Base-by-base conservation (phyloP, 2,329 filamentous ascomycete genomes). In the Ophiobolus disseminans region DNA sequence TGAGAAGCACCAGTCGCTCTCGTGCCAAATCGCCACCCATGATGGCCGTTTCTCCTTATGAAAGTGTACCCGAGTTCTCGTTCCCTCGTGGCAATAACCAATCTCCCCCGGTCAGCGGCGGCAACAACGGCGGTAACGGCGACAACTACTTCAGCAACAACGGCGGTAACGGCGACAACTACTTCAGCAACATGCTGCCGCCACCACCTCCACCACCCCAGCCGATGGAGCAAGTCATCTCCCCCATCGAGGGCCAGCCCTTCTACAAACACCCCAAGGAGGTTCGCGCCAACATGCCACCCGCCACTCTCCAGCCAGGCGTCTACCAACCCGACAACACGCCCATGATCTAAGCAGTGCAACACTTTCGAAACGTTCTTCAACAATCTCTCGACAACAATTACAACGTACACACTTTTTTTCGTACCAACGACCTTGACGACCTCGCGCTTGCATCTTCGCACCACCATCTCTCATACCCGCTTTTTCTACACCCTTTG, bases 1-100 rank as follows among this genome's bases (percentile, higher is more conserved):
- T 85, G 77, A 77, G 83, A 30, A 84, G 79, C 63, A 81, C 75
- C 40, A 82, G 78, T 54, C 79, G 83, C 44, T 80, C 78, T 31
- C 75, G 81, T 20, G 74, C 74, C 45, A 80, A 78, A 46, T 78
- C 76, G 3, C 78, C 79, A 5, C 75, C 76, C 3, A 65, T 72
- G 4, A 47, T 59, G 23, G 52, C 62, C n/a, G 59, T 64, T 9
- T 62, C 74, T 17, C 75, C 76, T 0, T 79, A 79, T 51, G 76
- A 79, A 54, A 76, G 75, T 14, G 66, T 78, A 5, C 66, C 75
- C 2, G 66, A 70, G 38, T 68, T 65, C 40, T 53, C 59, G 0
- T 69, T 65, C 46, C 58, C 66, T 16, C 63, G 68, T 7, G 58
- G 43, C 21, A 41, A 55, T 6, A 63, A 48, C 41, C 57, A 60